These are phyloP conservation scores for Phytophthora agathidicida DNA, from an alignment of 352 stramenopile genomes.

Conservation along the genomic window DNA sequence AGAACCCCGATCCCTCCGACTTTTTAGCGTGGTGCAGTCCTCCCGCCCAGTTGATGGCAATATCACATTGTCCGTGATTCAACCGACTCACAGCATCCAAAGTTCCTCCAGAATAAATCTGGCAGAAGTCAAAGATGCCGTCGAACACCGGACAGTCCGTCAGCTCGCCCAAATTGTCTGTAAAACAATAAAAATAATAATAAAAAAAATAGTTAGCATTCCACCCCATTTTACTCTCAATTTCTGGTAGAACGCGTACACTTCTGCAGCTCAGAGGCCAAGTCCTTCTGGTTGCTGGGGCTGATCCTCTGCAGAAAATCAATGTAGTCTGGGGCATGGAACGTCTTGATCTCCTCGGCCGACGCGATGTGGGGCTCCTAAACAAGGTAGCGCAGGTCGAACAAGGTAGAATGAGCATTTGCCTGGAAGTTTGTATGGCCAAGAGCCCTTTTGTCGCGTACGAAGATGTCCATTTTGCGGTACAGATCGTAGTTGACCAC, in stretches of 20 bases:
- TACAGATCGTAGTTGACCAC: conserved; percentile 99
- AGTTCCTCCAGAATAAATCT: conserved; percentile 96
- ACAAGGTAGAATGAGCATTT: neutral
- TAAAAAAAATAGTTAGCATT: neutral
- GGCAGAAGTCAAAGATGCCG: conserved; percentile 98
- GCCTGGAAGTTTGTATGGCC: conserved; percentile 1
- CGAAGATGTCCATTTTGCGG: conserved; percentile 99
- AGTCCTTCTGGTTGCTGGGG: conserved; percentile 93
- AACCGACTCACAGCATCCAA: conserved; percentile 97
- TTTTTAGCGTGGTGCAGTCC: conserved; percentile 99
- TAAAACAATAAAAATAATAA: conserved; percentile 8
- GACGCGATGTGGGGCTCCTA: conserved; percentile 86
- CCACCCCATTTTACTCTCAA: neutral
- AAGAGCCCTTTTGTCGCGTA: conserved; percentile 31
- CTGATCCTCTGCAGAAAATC: conserved; percentile 97
- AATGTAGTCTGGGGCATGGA: conserved; percentile 98
- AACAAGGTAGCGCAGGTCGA: conserved; percentile 1
- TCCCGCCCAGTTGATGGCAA: conserved; percentile 98
- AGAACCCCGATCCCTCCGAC: conserved; percentile 94
- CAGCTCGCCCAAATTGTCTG: conserved; percentile 96
- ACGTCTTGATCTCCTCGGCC: conserved; percentile 95
- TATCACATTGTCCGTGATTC: conserved; percentile 96
- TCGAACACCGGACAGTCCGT: conserved; percentile 99
- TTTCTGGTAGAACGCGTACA: conserved; percentile 41
- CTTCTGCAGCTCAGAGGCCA: conserved; percentile 72